Percentiles rank a stretch among this genome's conserved stretches.
Evolutionary conservation across 2,329 filamentous ascomycete species (phyloP).

Genomic region (Helotiales sp.): DNA sequence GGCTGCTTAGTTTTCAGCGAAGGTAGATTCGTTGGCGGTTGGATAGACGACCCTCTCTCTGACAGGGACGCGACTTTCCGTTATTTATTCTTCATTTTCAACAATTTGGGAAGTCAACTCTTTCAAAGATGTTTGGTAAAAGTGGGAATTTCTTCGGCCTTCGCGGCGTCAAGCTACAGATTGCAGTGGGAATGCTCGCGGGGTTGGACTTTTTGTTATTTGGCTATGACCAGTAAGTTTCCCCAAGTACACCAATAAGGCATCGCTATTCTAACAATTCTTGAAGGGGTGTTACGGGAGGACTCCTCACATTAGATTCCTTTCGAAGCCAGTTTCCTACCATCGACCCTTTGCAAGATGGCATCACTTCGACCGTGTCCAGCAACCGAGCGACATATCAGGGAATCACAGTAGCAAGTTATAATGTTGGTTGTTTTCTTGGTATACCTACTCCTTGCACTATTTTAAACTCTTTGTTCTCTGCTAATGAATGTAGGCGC

Average conservation of each 20-base stretch:
- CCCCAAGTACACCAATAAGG: not conserved
- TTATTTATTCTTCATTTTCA: not conserved
- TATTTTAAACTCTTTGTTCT: too few relatives aligned
- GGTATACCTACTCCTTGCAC: too few relatives aligned
- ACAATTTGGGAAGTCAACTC: not conserved
- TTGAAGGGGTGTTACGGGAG: constrained; percentile 50
- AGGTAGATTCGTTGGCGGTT: too few relatives aligned
- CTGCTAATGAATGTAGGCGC: constrained; percentile 46
- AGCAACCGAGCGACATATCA: constrained; percentile 39
- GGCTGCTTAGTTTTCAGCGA: too few relatives aligned
- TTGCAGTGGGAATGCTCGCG: constrained; percentile 72
- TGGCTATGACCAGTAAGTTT: constrained; percentile 50
- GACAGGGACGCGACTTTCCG: too few relatives aligned
- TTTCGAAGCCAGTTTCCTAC: constrained; percentile 62
- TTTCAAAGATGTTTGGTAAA: constrained; percentile 13
- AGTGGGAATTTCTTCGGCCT: constrained; percentile 64
- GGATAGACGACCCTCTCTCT: too few relatives aligned
- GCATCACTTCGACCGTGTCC: constrained; percentile 37
- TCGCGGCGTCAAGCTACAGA: constrained; percentile 67
- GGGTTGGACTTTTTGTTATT: constrained; percentile 72
- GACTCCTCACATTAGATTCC: constrained; percentile 47
- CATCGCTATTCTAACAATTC: not conserved
- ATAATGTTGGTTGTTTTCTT: constrained; percentile 63
- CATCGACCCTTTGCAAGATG: constrained; percentile 47
- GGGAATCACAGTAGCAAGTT: constrained; percentile 59